Base-by-base conservation (phyloP, 352 stramenopile genomes). In the Phytophthora sansomeana region DNA sequence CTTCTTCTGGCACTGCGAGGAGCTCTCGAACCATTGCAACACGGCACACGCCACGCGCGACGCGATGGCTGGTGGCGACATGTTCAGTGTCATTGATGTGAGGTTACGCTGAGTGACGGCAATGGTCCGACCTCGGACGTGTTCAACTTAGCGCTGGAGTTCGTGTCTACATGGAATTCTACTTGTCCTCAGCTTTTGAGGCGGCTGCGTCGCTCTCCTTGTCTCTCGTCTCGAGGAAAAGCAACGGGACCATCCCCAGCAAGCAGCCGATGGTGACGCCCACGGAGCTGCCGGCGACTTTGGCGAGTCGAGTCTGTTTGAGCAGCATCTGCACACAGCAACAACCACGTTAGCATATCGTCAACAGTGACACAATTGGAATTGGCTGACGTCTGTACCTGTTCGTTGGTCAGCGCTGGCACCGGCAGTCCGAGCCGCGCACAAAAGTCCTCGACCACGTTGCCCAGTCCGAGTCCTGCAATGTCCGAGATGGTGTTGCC, bases 401-500 rank as follows among this genome's bases (percentile, higher is more conserved):
- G 87, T 41, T 86, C 69, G 11, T 57, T 75, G 5, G 75, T 86
- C 33, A 97, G 69, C n/a, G 66, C 56, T 6, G 86, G 76, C 47
- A 77, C 77, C 6, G 83, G 81, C 2, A 96, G 55, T 1, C 85
- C 86, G 17, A 96, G 51, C 11, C 74, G 67, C 24, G 85, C 78
- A 38, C 85, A 91, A 55, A 87, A 82, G 58, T 90, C 76, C 58
- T 97, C 90, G 33, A 97, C 72, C n/a, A 95, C 80, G 21, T 91
- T 92, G 53, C 89, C 85, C 1, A 95, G 71, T 24, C 85, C 80
- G 35, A 92, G 63, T 6, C 81, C 79, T 2, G 80, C 77, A 28
- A 90, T 81, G 65, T 92, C 81, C 11, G 80, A 87, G 70, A 97
- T 86, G 30, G 89, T 92, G 63, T 97, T 97, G 60, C 89, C 90